A percentile compares a stretch with the other conserved stretches of the same genome.
These are phyloP conservation scores for Suhomyces pyralidae DNA, from an alignment of 805 yeast genomes.

Conservation along the genomic window DNA sequence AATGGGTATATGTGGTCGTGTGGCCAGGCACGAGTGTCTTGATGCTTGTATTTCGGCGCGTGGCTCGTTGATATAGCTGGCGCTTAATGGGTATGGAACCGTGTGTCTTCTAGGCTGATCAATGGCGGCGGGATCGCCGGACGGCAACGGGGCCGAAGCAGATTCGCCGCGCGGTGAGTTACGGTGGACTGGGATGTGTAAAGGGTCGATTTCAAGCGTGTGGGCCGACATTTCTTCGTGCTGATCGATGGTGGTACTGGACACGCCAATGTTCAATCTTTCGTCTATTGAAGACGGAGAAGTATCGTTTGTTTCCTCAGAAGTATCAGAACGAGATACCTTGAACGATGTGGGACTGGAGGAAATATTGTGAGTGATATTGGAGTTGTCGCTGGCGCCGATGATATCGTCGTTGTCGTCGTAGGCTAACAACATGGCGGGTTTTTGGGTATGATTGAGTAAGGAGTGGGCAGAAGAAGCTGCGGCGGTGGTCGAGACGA, in stretches of 20 bases:
- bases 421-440: background rate
- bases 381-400: background rate
- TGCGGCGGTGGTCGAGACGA: background rate
- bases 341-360: slow-evolving; percentile 26
- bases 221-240: background rate
- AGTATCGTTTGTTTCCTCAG: slow-evolving; percentile 24
- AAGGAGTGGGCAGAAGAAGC: background rate
- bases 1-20: slow-evolving; percentile 6
- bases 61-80: background rate
- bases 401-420: background rate
- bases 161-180: background rate
- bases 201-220: background rate
- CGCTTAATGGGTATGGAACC: slow-evolving; percentile 3
- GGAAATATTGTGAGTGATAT: slow-evolving; percentile 13
- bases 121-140: background rate
- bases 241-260: slow-evolving; percentile 3
- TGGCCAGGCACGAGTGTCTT: slow-evolving; percentile 1
- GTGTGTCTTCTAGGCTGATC: slow-evolving; percentile 7
- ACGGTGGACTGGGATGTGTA: background rate
- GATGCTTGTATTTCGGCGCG: background rate
- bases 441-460: background rate
- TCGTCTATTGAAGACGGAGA: slow-evolving; percentile 23
- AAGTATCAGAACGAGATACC: slow-evolving; percentile 21
- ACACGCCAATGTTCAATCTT: background rate
- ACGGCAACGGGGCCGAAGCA: background rate